Evolutionary conservation across 2,329 filamentous ascomycete species (phyloP).

Genomic region (Nectriaceae sp.): DNA sequence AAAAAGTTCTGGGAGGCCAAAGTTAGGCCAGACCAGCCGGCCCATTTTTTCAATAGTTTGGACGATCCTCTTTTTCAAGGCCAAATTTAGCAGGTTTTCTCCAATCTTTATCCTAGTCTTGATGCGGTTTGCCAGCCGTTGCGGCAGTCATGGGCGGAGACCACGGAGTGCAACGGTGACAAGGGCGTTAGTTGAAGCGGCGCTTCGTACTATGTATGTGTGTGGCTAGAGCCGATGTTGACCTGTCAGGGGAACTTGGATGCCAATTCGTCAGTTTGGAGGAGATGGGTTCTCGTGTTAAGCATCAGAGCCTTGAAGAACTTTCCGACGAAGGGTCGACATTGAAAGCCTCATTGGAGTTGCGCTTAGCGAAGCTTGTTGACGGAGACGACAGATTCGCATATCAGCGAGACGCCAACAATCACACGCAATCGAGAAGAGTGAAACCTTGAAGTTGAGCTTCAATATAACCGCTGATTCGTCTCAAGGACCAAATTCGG

Average conservation of each 20-base stretch:
- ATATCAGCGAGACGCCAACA: no score
- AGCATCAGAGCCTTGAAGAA: no score
- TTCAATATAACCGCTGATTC: neutral
- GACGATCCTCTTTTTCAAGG: conserved; percentile 17
- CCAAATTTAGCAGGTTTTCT: conserved; percentile 27
- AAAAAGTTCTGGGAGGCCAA: conserved; percentile 2
- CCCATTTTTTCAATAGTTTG: conserved; percentile 8
- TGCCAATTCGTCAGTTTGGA: neutral
- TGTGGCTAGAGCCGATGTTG: neutral
- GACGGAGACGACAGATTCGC: no score
- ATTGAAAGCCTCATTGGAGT: no score
- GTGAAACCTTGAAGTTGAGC: neutral
- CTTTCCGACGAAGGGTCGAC: no score
- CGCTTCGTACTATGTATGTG: no score
- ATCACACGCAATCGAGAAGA: no score
- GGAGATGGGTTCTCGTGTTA: neutral
- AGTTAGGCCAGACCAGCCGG: conserved; percentile 14
- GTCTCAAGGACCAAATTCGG: neutral
- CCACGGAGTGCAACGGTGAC: conserved; percentile 17
- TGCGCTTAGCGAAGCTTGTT: no score
- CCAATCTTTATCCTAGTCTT: conserved; percentile 12
- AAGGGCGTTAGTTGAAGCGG: no score
- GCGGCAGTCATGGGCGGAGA: conserved; percentile 4
- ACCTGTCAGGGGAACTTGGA: neutral
- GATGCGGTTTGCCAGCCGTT: conserved; percentile 2